Evolutionary conservation across 495 filamentous ascomycete genomes (phyloP).

Genomic region (Neurospora sp.): DNA sequence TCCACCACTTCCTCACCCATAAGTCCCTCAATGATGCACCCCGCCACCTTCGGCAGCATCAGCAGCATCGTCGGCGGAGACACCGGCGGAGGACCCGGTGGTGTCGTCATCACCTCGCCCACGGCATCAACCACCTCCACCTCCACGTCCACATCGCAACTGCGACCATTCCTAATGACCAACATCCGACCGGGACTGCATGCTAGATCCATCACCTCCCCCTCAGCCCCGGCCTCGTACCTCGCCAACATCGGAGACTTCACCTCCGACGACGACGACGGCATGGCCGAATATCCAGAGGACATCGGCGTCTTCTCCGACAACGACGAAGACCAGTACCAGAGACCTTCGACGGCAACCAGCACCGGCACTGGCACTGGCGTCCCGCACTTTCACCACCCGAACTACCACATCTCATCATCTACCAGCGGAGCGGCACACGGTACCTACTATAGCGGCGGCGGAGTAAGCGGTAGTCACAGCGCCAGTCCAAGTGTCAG

Average conservation of each 20-base stretch:
- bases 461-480: constrained; percentile 26
- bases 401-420: not conserved
- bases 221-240: constrained; percentile 48
- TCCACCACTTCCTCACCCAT: not conserved
- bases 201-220: constrained; percentile 64
- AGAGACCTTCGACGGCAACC: not conserved
- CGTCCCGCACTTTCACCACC: not conserved
- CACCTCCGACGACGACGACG: constrained; percentile 35
- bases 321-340: constrained; percentile 38
- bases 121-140: constrained; percentile 10
- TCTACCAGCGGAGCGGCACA: not conserved
- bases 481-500: not conserved
- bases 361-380: not conserved
- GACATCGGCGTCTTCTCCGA: constrained; percentile 39
- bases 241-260: constrained; percentile 45
- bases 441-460: not conserved
- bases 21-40: not conserved
- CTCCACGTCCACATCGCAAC: not conserved
- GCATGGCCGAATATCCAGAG: constrained; percentile 27
- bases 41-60: not conserved
- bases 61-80: constrained; percentile 26
- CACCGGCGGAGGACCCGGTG: constrained; percentile 40
- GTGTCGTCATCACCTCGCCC: not conserved
- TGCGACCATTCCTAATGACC: not conserved
- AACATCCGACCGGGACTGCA: constrained; percentile 46